A percentile compares a stretch with the other conserved stretches of the same genome.
Conservation (phyloP, 2,329 filamentous ascomycete species). For the Stagonosporopsis chrysanthemi region DNA sequence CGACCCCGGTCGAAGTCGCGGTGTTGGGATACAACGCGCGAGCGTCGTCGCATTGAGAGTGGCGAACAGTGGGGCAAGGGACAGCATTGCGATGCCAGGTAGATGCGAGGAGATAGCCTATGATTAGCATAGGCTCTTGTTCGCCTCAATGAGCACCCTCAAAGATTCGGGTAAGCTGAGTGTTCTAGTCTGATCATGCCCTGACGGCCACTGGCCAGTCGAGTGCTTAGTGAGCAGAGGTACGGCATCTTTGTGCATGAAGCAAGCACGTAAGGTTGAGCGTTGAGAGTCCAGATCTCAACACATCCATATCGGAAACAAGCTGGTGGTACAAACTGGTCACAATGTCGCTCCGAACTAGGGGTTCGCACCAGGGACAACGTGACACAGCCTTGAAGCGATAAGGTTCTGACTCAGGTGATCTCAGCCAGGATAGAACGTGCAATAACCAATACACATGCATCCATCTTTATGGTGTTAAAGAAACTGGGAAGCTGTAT, state of each 20-base stretch:
- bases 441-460: slow-evolving; percentile 2
- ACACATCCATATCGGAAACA: slow-evolving; percentile 14
- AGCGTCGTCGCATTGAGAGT: background rate
- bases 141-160: background rate
- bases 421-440: slow-evolving; percentile 12
- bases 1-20: background rate
- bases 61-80: background rate
- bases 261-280: background rate
- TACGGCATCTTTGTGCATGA: background rate
- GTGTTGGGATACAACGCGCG: background rate
- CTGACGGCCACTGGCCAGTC: background rate
- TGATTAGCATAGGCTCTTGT: background rate
- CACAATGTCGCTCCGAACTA: slow-evolving; percentile 15
- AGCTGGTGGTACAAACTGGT: slow-evolving; percentile 14
- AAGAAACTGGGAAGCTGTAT: slow-evolving; percentile 5
- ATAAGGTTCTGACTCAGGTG: slow-evolving; percentile 19
- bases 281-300: slow-evolving; percentile 11
- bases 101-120: background rate
- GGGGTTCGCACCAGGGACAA: slow-evolving; percentile 14
- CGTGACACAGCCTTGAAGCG: slow-evolving; percentile 17
- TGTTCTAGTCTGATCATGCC: slow-evolving; percentile 2
- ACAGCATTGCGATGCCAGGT: background rate
- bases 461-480: background rate
- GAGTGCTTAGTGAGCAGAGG: background rate
- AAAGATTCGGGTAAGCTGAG: background rate